Evolutionary conservation across 2,329 filamentous ascomycete genomes (phyloP).

Genomic region (Chalaropsis ovoidea): DNA sequence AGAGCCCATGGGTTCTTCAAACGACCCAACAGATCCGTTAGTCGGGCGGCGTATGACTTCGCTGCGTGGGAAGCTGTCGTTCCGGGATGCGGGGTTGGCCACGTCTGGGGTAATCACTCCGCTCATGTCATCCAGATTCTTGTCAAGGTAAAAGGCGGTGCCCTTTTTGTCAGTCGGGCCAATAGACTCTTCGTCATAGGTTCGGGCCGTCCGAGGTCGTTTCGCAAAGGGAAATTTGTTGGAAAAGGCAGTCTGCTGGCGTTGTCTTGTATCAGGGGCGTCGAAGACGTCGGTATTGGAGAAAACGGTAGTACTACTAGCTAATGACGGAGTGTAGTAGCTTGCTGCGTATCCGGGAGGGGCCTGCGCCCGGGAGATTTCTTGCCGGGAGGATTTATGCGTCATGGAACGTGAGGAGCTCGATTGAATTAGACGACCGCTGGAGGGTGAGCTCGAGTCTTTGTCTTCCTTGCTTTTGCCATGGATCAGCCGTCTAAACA

Average conservation of each 20-base stretch:
- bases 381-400: slow-evolving; percentile 39
- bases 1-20: slow-evolving; percentile 42
- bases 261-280: slow-evolving; percentile 25
- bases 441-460: slow-evolving; percentile 29
- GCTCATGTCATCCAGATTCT: slow-evolving; percentile 80
- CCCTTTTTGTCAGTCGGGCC: slow-evolving; percentile 52
- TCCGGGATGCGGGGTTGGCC: not conserved
- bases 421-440: slow-evolving; percentile 9
- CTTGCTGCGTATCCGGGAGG: slow-evolving; percentile 27
- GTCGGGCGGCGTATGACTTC: slow-evolving; percentile 16
- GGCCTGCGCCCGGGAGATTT: slow-evolving; percentile 35
- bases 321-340: slow-evolving; percentile 15
- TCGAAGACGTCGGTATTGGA: slow-evolving; percentile 22
- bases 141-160: slow-evolving; percentile 68
- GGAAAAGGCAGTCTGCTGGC: slow-evolving; percentile 38
- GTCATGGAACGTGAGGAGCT: slow-evolving; percentile 33
- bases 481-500: slow-evolving; percentile 21
- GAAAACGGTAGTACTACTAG: slow-evolving; percentile 19
- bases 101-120: slow-evolving; percentile 36
- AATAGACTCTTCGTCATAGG: slow-evolving; percentile 48
- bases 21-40: slow-evolving; percentile 18
- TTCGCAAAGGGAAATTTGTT: slow-evolving; percentile 56
- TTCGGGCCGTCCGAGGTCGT: slow-evolving; percentile 40
- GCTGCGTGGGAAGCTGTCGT: slow-evolving; percentile 17
- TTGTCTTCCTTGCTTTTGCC: slow-evolving; percentile 23